These are phyloP conservation scores for Malus domestica DNA, from an alignment of 306 rosid genomes.

Conservation along the genomic window ASM211411v1 NC_041793.1:4028001-4028500, in stretches of 20 bases:
- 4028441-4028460: slow-evolving; percentile 88
- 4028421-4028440: slow-evolving; percentile 80
- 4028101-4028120: slow-evolving; percentile 21
- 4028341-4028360: slow-evolving; percentile 16
- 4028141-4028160: slow-evolving; percentile 35
- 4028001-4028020: slow-evolving; percentile 61
- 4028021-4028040: slow-evolving; percentile 51
- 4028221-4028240: slow-evolving; percentile 65
- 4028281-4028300: slow-evolving; percentile 14
- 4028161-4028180: slow-evolving; percentile 2
- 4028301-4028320: slow-evolving; percentile 34
- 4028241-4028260: slow-evolving; percentile 51
- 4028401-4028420: slow-evolving; percentile 90
- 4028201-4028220: slow-evolving; percentile 41
- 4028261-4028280: slow-evolving; percentile 21
- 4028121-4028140: slow-evolving; percentile 18
- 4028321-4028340: slow-evolving; percentile 70
- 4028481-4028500: slow-evolving; percentile 99
- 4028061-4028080: slow-evolving; percentile 8
- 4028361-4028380: slow-evolving; percentile 27
- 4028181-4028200: neutral
- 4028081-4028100: slow-evolving; percentile 20
- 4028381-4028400: slow-evolving; percentile 71
- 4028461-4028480: slow-evolving; percentile 77
- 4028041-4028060: slow-evolving; percentile 53